Conservation (phyloP, 2,329 filamentous ascomycete species). For the Aspergillus proliferans region DNA sequence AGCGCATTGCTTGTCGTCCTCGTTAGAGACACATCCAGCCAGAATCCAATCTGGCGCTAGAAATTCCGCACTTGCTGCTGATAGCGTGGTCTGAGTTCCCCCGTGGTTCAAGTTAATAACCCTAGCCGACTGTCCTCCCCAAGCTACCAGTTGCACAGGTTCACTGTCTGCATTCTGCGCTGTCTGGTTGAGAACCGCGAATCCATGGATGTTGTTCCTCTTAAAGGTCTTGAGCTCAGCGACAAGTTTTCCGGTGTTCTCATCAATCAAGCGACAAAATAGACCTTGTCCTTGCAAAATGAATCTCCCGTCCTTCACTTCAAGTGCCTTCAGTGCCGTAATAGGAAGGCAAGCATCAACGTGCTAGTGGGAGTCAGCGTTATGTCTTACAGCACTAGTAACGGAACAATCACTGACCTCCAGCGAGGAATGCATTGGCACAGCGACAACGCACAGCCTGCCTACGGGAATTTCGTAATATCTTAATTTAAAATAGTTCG, state of each 20-base stretch:
- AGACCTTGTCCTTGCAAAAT: constrained; percentile 37
- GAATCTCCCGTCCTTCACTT: constrained; percentile 19
- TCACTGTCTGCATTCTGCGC: constrained; percentile 8
- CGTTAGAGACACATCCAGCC: constrained; percentile 47
- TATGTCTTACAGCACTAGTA: not conserved
- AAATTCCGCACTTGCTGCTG: constrained; percentile 35
- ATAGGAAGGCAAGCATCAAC: constrained; percentile 40
- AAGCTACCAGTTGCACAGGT: constrained; percentile 47
- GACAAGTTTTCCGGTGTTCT: constrained; percentile 22
- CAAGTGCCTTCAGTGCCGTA: constrained; percentile 32
- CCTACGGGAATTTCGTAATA: constrained; percentile 5
- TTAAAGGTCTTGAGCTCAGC: constrained; percentile 28
- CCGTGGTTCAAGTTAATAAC: constrained; percentile 27
- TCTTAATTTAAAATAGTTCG: constrained; percentile 2
- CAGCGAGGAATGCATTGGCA: constrained; percentile 23
- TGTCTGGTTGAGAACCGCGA: constrained; percentile 20
- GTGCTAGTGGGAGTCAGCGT: constrained; percentile 28
- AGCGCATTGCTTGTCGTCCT: constrained; percentile 32
- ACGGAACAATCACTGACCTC: constrained; percentile 21
- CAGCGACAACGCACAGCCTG: constrained; percentile 9
- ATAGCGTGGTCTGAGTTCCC: constrained; percentile 13
- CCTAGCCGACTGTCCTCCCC: constrained; percentile 60
- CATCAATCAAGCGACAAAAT: constrained; percentile 28
- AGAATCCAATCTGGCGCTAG: constrained; percentile 70
- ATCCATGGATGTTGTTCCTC: constrained; percentile 36